phyloP scores from a whole-genome alignment of 192 early-diverging fungal species.

The Entomortierella lignicola region DNA sequence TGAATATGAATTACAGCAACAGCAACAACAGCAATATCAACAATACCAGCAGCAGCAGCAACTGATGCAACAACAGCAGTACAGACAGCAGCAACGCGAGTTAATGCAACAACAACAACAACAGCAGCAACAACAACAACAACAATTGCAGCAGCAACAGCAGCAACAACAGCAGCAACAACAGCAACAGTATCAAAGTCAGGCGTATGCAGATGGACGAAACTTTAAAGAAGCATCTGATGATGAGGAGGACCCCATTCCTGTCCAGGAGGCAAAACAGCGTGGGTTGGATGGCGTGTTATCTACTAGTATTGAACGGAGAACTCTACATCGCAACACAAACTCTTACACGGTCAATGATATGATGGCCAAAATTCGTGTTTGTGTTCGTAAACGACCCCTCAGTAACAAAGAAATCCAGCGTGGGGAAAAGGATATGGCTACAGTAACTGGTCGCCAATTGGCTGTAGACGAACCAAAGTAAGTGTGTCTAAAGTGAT shows the following conservation, averaged over 20 bases:
- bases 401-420: conserved; percentile 89
- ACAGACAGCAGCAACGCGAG: conserved; percentile 14
- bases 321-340: conserved; percentile 35
- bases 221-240: conserved; percentile 53
- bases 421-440: conserved; percentile 88
- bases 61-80: conserved; percentile 25
- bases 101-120: conserved; percentile 16
- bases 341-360: conserved; percentile 50
- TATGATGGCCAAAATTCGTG: conserved; percentile 89
- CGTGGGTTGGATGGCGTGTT: conserved; percentile 77
- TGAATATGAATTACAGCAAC: conserved; percentile 22
- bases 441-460: conserved; percentile 70
- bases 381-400: conserved; percentile 96
- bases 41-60: conserved; percentile 31
- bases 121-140: conserved; percentile 26
- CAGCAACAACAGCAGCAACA: conserved; percentile 36
- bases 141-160: conserved; percentile 21
- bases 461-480: conserved; percentile 95
- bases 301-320: conserved; percentile 31
- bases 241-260: conserved; percentile 53
- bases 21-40: conserved; percentile 27
- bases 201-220: conserved; percentile 25
- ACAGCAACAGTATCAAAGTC: conserved; percentile 30
- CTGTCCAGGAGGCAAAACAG: conserved; percentile 46
- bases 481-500: conserved; percentile 49